Evolutionary conservation across 2,329 filamentous ascomycete genomes (phyloP).

Genomic region (Stromatinia cepivora): DNA sequence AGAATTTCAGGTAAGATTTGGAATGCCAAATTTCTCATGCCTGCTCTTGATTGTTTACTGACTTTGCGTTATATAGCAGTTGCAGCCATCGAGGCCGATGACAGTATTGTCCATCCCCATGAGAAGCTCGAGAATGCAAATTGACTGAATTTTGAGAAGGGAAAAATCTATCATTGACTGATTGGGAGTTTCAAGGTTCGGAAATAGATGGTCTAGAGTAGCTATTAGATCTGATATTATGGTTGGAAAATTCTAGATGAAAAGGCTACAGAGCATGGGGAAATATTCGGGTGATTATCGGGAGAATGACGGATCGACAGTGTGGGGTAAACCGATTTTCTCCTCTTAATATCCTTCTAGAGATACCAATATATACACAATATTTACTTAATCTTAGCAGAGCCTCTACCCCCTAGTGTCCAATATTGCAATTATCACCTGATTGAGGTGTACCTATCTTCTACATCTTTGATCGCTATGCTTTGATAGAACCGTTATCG

Average conservation of each 20-base stretch:
- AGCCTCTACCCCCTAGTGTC: not conserved
- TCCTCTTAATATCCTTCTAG: not conserved
- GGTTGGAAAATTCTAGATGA: not conserved
- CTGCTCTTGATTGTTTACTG: not conserved
- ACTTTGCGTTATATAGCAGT: not conserved
- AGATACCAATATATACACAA: not conserved
- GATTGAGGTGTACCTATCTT: not conserved
- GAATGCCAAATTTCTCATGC: not conserved
- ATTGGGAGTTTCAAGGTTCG: not conserved
- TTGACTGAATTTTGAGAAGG: not conserved
- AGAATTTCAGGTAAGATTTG: not conserved
- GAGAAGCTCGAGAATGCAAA: not conserved
- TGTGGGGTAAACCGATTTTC: slow-evolving; percentile 1
- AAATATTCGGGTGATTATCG: not conserved
- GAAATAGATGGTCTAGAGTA: not conserved
- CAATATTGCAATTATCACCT: not conserved
- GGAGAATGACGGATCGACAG: not conserved
- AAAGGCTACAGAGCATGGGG: not conserved
- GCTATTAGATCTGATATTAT: not conserved
- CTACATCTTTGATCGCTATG: not conserved
- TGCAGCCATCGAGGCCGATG: not conserved
- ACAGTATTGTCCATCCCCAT: not conserved
- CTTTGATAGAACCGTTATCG: slow-evolving; percentile 12
- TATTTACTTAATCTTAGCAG: not conserved
- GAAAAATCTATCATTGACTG: not conserved